Evolutionary conservation across 208 protist genomes (phyloP).

Genomic region (Trypanosoma platydactyli): DNA sequence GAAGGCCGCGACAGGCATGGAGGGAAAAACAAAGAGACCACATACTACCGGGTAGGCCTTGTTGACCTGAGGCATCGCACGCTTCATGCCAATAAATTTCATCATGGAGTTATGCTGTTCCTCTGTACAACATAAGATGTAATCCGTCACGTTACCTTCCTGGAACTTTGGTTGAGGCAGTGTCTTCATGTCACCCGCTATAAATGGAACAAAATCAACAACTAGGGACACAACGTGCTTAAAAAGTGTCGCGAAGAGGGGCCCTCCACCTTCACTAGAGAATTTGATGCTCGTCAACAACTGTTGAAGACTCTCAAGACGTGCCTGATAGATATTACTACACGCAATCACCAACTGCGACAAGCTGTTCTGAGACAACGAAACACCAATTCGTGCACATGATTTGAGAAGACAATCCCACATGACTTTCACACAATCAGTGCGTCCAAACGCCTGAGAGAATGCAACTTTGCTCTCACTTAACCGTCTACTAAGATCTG

Average conservation of each 20-base stretch:
- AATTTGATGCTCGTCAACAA: slow-evolving; percentile 31
- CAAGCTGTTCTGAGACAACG: slow-evolving; percentile 29
- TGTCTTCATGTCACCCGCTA: background rate
- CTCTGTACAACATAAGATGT: slow-evolving; percentile 23
- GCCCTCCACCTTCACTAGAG: slow-evolving; percentile 14
- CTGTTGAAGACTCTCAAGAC: slow-evolving; percentile 52
- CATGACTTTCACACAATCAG: slow-evolving; percentile 56
- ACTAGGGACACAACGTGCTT: slow-evolving; percentile 50
- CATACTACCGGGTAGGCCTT: slow-evolving; percentile 16
- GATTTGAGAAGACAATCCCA: slow-evolving; percentile 53
- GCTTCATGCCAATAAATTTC: slow-evolving; percentile 8
- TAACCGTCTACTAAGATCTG: slow-evolving; percentile 48
- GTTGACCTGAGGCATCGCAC: slow-evolving; percentile 15
- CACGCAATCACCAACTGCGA: slow-evolving; percentile 46
- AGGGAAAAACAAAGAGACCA: slow-evolving; percentile 26
- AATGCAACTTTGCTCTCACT: slow-evolving; percentile 39
- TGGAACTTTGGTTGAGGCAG: slow-evolving; percentile 21
- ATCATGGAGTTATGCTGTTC: slow-evolving; percentile 13
- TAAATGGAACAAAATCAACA: slow-evolving; percentile 49
- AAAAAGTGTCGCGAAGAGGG: slow-evolving; percentile 46
- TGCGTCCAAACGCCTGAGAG: slow-evolving; percentile 41
- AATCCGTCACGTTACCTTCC: slow-evolving; percentile 26
- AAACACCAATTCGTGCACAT: slow-evolving; percentile 33
- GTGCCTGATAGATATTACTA: slow-evolving; percentile 41
- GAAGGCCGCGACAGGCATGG: slow-evolving; percentile 20